Base-by-base conservation (phyloP, 768 basidiomycete species). In the Amanita phalloides region DNA sequence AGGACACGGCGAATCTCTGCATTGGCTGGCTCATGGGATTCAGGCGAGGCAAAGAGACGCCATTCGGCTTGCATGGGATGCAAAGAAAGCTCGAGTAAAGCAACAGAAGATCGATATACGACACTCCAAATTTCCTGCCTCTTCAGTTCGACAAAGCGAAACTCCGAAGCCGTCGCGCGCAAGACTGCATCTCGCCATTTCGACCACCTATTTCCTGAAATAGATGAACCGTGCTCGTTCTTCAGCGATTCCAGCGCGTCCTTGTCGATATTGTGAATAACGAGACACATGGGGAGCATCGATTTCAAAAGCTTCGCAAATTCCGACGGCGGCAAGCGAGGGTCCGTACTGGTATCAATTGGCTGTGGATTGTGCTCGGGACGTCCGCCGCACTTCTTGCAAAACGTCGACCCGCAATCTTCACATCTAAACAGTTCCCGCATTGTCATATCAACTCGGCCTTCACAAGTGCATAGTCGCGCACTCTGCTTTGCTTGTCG, bases 401-500 rank as follows among this genome's bases (percentile, higher is more conserved):
- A 97, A 32, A 86, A 83, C 11, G 89, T 78, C 7, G 80, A 78
- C 5, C 77, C 78, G 61, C 94, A 97, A 54, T 90, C 87, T 11
- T 61, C 55, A 64, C 94, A 97, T 9, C 74, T 76, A 35, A 78
- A 75, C 36, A 94, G 68, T 32, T 74, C 71, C 32, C 81, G 73
- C 8, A 73, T 75, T 1, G 90, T 86, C 60, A 92, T 82, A 55
- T 79, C 84, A 35, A 79, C 74, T 8, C 89, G 85, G 3, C 93
- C 94, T 67, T 97, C 94, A 61, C 94, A 97, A n/a, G 76, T 68
- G 62, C 94, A 97, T 26, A 92, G 78, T 25, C 94, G 80, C 13
- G 81, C 74, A 56, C 87, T 92, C 54, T 73, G 72, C 51, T 78
- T 65, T 0, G 93, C 92, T 20, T 77, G 70, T 8, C 64, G 63